Conservation (phyloP, 306 rosid genomes). For the Hippophae rhamnoides region DNA sequence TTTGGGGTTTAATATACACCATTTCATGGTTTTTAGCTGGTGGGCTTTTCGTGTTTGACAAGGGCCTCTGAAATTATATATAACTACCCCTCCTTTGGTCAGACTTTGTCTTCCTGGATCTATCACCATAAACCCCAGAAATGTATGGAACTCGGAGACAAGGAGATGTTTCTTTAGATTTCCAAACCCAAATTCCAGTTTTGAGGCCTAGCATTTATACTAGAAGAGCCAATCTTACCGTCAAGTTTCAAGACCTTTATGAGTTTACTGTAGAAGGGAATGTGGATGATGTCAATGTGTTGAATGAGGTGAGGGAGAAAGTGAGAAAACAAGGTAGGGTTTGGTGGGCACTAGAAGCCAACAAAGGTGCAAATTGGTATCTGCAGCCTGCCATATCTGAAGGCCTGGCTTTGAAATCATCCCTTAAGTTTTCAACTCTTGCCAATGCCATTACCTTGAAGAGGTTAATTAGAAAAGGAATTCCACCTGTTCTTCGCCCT, state of each 20-base stretch:
- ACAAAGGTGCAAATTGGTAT: conserved; percentile 95
- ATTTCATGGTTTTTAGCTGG: conserved; percentile 34
- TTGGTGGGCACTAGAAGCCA: conserved; percentile 99
- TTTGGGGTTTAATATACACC: conserved; percentile 27
- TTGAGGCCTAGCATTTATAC: conserved; percentile 93
- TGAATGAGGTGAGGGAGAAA: conserved; percentile 95
- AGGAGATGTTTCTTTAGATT: conserved; percentile 78
- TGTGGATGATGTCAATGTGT: conserved; percentile 95
- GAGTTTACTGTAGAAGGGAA: conserved; percentile 94
- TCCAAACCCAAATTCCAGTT: conserved; percentile 66
- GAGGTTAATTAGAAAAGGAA: conserved; percentile 87
- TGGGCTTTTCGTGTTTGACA: conserved; percentile 31
- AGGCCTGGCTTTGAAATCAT: conserved; percentile 71
- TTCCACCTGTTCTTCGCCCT: conserved; percentile 87
- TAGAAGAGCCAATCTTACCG: conserved; percentile 84
- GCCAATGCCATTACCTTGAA: conserved; percentile 83
- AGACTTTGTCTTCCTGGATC: conserved; percentile 31
- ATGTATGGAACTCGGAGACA: conserved; percentile 77
- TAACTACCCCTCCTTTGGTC: conserved; percentile 9
- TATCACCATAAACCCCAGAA: conserved; percentile 9
- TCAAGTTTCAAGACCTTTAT: conserved; percentile 94
- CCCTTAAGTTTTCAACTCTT: conserved; percentile 65
- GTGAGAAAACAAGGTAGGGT: conserved; percentile 89
- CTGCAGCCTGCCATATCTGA: conserved; percentile 60
- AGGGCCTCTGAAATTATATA: conserved; percentile 17